A percentile compares a stretch with the other conserved stretches of the same genome.
These are phyloP conservation scores for Cordyceps cateniannulata DNA, from an alignment of 2,329 filamentous ascomycete species.

Conservation along the genomic window DNA sequence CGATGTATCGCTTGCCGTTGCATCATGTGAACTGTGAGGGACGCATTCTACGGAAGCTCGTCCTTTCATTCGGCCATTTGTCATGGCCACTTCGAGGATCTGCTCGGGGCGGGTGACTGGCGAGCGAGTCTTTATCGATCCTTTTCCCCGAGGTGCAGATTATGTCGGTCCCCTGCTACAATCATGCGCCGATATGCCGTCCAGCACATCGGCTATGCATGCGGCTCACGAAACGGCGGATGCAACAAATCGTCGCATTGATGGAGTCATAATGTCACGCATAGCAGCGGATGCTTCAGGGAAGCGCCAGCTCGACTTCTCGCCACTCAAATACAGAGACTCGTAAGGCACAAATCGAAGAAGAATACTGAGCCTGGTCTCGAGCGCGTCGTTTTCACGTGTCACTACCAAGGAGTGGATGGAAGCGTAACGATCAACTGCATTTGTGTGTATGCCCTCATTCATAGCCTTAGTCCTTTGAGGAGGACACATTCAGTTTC, in stretches of 20 bases:
- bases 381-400: neutral
- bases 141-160: neutral
- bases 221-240: neutral
- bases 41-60: neutral
- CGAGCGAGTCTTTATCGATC: neutral
- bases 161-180: neutral
- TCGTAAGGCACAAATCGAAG: neutral
- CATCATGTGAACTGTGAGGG: neutral
- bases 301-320: no score
- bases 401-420: no score
- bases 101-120: no score
- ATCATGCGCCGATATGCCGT: neutral
- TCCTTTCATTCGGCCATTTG: neutral
- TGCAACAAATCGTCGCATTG: neutral
- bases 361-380: neutral
- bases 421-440: no score
- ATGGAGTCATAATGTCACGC: neutral
- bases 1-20: neutral
- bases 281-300: neutral
- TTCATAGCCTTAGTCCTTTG: no score
- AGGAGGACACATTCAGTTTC: no score
- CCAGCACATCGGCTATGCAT: neutral
- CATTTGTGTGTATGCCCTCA: no score
- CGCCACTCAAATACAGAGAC: neutral
- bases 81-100: neutral